These are phyloP conservation scores for Hypoxylon fuscum DNA, from an alignment of 495 filamentous ascomycete genomes.

Conservation along the genomic window DNA sequence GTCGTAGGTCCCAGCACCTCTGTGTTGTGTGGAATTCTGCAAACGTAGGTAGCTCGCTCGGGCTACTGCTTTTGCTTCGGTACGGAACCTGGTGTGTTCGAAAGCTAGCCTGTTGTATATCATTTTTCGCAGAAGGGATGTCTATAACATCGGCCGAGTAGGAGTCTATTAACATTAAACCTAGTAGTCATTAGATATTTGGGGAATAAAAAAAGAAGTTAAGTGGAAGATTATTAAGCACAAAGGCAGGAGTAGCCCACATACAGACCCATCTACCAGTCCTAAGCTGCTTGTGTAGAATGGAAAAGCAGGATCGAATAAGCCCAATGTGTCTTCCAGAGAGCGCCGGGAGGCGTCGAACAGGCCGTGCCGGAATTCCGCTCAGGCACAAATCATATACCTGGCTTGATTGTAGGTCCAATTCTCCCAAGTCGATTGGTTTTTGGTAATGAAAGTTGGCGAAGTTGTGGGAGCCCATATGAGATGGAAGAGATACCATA, in stretches of 20 bases:
- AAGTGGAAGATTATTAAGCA: neutral
- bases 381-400: conserved; percentile 3
- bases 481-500: conserved; percentile 13
- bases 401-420: neutral
- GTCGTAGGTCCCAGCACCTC: neutral
- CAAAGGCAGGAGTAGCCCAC: neutral
- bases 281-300: conserved; percentile 3
- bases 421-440: conserved; percentile 15
- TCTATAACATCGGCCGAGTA: conserved; percentile 8
- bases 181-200: neutral
- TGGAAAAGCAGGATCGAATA: conserved; percentile 16
- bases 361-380: neutral
- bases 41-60: neutral
- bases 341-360: conserved; percentile 3
- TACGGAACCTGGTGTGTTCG: conserved; percentile 10
- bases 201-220: neutral
- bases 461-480: conserved; percentile 2
- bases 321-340: conserved; percentile 12
- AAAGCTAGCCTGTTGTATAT: neutral
- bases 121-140: neutral
- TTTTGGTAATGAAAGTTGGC: conserved; percentile 15
- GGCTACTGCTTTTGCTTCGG: neutral
- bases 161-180: conserved; percentile 19
- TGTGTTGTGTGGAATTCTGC: neutral
- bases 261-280: conserved; percentile 11